A percentile compares a stretch with the other conserved stretches of the same genome.
phyloP scores from a whole-genome alignment of 73 alveolate genomes.

The Urostyla sp. region DNA sequence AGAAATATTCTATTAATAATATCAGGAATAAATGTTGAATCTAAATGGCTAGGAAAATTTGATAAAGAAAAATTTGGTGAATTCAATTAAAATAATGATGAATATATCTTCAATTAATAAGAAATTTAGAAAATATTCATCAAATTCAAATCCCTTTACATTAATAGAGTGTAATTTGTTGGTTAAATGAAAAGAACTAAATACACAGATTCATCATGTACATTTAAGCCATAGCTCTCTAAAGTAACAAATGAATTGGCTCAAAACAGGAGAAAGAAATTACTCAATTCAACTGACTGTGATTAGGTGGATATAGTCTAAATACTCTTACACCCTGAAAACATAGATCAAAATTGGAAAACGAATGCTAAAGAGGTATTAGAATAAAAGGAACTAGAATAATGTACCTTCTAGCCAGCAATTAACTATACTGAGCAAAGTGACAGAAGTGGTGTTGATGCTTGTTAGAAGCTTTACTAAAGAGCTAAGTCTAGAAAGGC shows the following conservation, averaged over 20 bases:
- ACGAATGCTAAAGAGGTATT: slow-evolving; percentile 38
- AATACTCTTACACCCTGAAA: slow-evolving; percentile 24
- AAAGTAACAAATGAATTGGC: slow-evolving; percentile 58
- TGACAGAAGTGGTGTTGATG: slow-evolving; percentile 29
- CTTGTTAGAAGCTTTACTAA: slow-evolving; percentile 34
- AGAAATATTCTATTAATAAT: slow-evolving; percentile 56
- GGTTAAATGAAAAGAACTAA: slow-evolving; percentile 26
- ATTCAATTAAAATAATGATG: neutral
- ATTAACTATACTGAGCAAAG: slow-evolving; percentile 5
- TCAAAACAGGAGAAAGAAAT: slow-evolving; percentile 34
- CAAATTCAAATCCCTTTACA: slow-evolving; percentile 55
- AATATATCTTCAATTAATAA: no score
- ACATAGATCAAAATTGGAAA: slow-evolving; percentile 17
- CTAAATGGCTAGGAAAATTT: slow-evolving; percentile 15
- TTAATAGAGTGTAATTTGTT: slow-evolving; percentile 42
- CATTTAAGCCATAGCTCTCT: slow-evolving; percentile 56
- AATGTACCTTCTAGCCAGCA: slow-evolving; percentile 59
- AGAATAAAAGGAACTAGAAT: slow-evolving; percentile 48
- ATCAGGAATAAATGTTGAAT: slow-evolving; percentile 44
- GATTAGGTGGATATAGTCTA: neutral
- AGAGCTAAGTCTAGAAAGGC: slow-evolving; percentile 32
- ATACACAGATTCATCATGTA: slow-evolving; percentile 32
- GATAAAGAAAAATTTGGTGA: slow-evolving; percentile 24
- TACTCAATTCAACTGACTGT: slow-evolving; percentile 26
- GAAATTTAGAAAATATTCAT: slow-evolving; percentile 42